Conservation (phyloP, 2,329 filamentous ascomycete genomes). For the Pseudogymnoascus sp. region DNA sequence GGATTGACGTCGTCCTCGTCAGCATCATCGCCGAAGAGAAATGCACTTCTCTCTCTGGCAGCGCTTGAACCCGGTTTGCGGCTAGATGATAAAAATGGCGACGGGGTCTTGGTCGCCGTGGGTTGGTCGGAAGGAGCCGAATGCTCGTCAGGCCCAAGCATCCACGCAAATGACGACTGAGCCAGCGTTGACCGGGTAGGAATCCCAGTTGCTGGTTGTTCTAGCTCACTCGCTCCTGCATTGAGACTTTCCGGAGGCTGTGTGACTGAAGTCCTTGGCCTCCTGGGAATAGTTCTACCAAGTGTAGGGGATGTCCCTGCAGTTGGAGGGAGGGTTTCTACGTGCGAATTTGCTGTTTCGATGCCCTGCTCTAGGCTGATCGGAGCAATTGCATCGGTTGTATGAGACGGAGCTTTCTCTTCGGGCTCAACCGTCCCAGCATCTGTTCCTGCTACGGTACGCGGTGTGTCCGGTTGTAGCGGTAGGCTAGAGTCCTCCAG, state of each 20-base stretch:
- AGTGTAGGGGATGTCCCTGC: neutral
- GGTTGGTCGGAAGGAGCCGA: constrained; percentile 17
- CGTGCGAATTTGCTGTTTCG: neutral
- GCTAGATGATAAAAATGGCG: constrained; percentile 24
- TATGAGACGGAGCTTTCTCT: neutral
- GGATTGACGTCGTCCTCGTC: constrained; percentile 16
- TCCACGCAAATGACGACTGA: constrained; percentile 72
- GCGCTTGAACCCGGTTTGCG: constrained; percentile 20
- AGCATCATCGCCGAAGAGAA: constrained; percentile 28
- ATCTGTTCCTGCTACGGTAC: constrained; percentile 2
- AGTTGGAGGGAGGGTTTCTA: neutral
- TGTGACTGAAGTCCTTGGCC: neutral
- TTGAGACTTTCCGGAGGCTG: neutral
- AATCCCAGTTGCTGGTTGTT: constrained; percentile 35
- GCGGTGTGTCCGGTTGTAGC: constrained; percentile 30
- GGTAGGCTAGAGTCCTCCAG: constrained; percentile 49
- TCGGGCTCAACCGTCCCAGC: neutral
- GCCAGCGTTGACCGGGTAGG: constrained; percentile 59
- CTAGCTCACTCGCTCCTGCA: neutral
- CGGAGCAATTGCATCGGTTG: neutral
- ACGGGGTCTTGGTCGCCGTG: constrained; percentile 22
- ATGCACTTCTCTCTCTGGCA: constrained; percentile 27
- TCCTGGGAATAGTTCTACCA: neutral
- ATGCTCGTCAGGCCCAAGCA: constrained; percentile 48
- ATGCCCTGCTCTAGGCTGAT: neutral